phyloP scores from a whole-genome alignment of 2,329 filamentous ascomycete species.

The Colletotrichum chlorophyti region DNA sequence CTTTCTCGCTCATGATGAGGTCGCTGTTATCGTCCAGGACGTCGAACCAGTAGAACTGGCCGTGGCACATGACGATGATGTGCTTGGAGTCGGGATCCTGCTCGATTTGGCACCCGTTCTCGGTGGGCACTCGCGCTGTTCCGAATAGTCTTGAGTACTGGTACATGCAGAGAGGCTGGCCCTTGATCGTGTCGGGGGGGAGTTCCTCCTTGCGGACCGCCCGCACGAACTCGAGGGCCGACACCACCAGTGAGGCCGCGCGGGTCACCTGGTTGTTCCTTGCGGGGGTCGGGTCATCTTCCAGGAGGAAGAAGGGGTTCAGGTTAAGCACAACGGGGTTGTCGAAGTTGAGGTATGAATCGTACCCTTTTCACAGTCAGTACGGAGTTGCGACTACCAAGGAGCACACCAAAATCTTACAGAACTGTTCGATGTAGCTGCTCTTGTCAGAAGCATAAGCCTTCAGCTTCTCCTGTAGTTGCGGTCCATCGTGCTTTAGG shows the following conservation, averaged over 20 bases:
- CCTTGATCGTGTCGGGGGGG: slow-evolving; percentile 84
- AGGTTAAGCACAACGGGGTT: slow-evolving; percentile 97
- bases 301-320: slow-evolving; percentile 96
- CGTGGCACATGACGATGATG: slow-evolving; percentile 89
- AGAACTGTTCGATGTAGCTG: slow-evolving; percentile 99
- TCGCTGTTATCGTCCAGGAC: slow-evolving; percentile 94
- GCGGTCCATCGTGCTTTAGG: slow-evolving; percentile 78
- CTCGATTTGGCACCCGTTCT: slow-evolving; percentile 93
- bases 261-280: slow-evolving; percentile 96
- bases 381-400: slow-evolving; percentile 43
- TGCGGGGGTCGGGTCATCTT: slow-evolving; percentile 96
- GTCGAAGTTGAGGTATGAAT: slow-evolving; percentile 97
- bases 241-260: slow-evolving; percentile 89
- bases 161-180: slow-evolving; percentile 93
- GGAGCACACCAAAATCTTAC: too few species aligned
- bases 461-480: slow-evolving; percentile 87
- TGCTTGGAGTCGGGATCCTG: slow-evolving; percentile 95
- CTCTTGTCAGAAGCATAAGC: slow-evolving; percentile 89
- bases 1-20: slow-evolving; percentile 95
- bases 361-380: slow-evolving; percentile 74
- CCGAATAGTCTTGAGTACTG: slow-evolving; percentile 96
- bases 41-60: slow-evolving; percentile 99
- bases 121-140: slow-evolving; percentile 91
- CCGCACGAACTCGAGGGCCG: slow-evolving; percentile 88
- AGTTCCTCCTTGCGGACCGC: slow-evolving; percentile 93